A percentile compares a stretch with the other conserved stretches of the same genome.
phyloP scores from a whole-genome alignment of 768 basidiomycete species.

The Basidioascus undulatus region DNA sequence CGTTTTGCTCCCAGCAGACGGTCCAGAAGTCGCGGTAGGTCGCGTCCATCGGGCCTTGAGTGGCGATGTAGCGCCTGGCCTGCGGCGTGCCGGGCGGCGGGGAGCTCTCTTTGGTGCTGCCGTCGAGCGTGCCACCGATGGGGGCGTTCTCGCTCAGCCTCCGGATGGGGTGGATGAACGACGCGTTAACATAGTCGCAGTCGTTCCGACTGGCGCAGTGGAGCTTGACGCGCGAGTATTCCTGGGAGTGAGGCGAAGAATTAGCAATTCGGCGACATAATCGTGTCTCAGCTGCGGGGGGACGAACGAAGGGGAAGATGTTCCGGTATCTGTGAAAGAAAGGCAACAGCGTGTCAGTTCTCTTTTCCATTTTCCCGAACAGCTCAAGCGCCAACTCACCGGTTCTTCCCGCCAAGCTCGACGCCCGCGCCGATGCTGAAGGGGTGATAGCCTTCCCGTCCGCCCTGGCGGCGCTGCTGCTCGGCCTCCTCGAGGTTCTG shows the following conservation, averaged over 20 bases:
- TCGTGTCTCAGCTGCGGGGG: too few relatives aligned
- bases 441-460: conserved; percentile 30
- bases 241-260: conserved; percentile 15
- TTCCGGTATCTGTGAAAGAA: conserved; percentile 46
- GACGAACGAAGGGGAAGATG: conserved; percentile 95
- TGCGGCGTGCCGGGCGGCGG: conserved; percentile 38
- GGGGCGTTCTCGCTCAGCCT: too few relatives aligned
- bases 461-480: neutral
- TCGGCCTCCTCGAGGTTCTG: neutral
- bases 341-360: neutral
- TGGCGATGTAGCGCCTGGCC: conserved; percentile 65
- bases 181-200: conserved; percentile 88
- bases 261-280: neutral
- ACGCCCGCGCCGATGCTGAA: conserved; percentile 88
- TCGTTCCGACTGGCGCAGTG: conserved; percentile 23
- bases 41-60: conserved; percentile 74
- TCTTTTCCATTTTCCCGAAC: neutral
- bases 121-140: too few relatives aligned
- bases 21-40: conserved; percentile 91
- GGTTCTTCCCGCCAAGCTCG: conserved; percentile 81
- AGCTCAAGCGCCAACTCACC: conserved; percentile 25
- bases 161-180: conserved; percentile 73
- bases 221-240: conserved; percentile 71
- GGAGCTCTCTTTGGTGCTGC: too few relatives aligned
- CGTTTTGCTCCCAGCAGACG: conserved; percentile 83